A percentile compares a stretch with the other conserved stretches of the same genome.
These are phyloP conservation scores for Mesembryanthemum crystallinum DNA, from an alignment of 148 eudicot species.

Conservation along the genomic window DNA sequence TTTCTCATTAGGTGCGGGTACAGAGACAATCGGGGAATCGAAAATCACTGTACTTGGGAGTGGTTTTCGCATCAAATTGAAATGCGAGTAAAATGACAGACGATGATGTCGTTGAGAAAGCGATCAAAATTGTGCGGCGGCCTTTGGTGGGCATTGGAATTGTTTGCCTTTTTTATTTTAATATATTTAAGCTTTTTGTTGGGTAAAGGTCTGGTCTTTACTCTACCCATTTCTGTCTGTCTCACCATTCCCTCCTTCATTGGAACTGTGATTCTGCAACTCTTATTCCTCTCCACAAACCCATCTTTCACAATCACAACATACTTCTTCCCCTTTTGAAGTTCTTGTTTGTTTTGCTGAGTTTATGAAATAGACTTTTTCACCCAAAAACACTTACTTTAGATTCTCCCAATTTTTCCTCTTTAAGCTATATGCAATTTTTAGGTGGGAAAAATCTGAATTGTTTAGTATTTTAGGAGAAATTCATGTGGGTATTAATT, in stretches of 20 bases:
- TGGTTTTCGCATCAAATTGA: no score
- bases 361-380: neutral
- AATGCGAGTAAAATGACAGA: neutral
- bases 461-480: neutral
- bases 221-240: no score
- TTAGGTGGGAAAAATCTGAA: neutral
- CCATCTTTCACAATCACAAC: neutral
- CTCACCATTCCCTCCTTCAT: neutral
- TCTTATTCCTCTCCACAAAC: neutral
- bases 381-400: neutral
- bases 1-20: no score
- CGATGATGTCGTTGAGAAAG: constrained; percentile 5
- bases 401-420: neutral
- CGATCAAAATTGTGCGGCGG: constrained; percentile 28
- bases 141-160: neutral
- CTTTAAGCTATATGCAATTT: neutral
- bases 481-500: neutral
- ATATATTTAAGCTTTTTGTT: neutral
- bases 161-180: neutral
- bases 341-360: neutral
- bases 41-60: no score
- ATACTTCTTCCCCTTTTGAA: neutral
- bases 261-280: neutral
- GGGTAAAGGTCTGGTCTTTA: no score
- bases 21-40: no score